A percentile compares a stretch with the other conserved stretches of the same genome.
Conservation (phyloP, 208 protist species). For the Acanthamoeba triangularis region DNA sequence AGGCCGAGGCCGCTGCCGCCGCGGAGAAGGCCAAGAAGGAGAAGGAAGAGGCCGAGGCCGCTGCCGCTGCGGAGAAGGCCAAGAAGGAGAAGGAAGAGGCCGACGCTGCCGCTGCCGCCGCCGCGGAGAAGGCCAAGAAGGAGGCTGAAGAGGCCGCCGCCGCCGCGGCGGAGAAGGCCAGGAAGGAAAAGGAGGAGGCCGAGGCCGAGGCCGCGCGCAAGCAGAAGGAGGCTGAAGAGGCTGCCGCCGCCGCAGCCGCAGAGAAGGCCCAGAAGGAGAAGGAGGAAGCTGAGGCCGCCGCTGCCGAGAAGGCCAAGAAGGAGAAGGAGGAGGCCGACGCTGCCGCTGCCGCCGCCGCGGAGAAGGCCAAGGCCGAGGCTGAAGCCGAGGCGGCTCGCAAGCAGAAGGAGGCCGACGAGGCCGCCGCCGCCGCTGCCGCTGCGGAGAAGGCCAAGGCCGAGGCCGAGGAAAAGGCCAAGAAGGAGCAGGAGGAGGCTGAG, state of each 20-base stretch:
- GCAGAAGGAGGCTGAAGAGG: conserved; percentile 28
- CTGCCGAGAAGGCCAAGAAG: conserved; percentile 1
- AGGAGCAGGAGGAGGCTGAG: neutral
- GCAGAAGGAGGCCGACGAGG: neutral
- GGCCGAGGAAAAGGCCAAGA: neutral
- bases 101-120: neutral
- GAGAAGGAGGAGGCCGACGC: too few relatives aligned
- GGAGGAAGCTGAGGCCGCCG: neutral
- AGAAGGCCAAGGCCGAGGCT: neutral
- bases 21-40: too few relatives aligned
- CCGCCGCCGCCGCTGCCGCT: too few relatives aligned
- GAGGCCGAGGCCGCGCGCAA: neutral
- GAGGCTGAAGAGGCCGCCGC: too few relatives aligned
- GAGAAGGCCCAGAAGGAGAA: neutral
- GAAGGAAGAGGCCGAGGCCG: neutral
- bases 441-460: conserved; percentile 5
- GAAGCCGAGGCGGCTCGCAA: neutral
- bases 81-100: neutral
- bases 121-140: neutral
- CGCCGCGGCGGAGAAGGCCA: too few relatives aligned
- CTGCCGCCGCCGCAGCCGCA: too few relatives aligned
- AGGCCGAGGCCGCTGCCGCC: neutral
- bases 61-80: neutral
- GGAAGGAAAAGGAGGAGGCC: neutral
- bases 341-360: too few relatives aligned